Base-by-base conservation (phyloP, 1,284 basidiomycete genomes). In the Apiotrichum laibachii region DNA sequence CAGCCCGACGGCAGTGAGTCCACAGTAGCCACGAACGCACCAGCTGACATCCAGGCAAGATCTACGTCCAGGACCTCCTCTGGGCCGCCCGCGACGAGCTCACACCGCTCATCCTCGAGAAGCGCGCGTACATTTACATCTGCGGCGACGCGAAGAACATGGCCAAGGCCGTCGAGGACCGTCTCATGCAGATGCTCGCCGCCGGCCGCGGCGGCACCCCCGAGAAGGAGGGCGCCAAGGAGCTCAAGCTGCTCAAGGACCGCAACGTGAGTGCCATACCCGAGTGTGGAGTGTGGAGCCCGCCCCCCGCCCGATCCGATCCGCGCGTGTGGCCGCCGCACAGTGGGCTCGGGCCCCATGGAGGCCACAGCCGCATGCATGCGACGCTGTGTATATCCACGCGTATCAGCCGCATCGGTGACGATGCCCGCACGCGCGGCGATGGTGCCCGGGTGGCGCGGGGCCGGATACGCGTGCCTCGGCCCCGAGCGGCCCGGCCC, bases 91-190 rank as follows among this genome's bases (percentile, higher is more conserved):
- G 86, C 55, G 85, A 86, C 73, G 83, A 85, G 62, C 84, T 99
- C 59, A 90, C 89, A 5, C 87, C 93, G 62, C 87, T 89, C 31
- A 92, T 99, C 67, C 81, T 95, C 61, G 89, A 91, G 66, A 89
- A 90, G 75, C 91, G 95, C 80, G 95, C 90, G 18, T 95, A 95
- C 77, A 83, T 95, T 15, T 94, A 93, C 79, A 88, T 94, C 65
- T 98, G 95, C 71, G 95, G 95, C 73, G 95, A 99, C 73, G 95
- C 92, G 49, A 94, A 92, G 83, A 86, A 84, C 75, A 99, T 99
- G 95, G 87, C 87, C 74, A 93, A 92, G 76, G 85, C 88, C 50
- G 95, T 99, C 33, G 96, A 99, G 79, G 89, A 91, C 66, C 83
- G 86, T 37, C 81, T 99, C 48, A 85, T 85, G 59, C 83, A 82